phyloP scores from a whole-genome alignment of 805 yeast genomes.

The Candida takata region DNA sequence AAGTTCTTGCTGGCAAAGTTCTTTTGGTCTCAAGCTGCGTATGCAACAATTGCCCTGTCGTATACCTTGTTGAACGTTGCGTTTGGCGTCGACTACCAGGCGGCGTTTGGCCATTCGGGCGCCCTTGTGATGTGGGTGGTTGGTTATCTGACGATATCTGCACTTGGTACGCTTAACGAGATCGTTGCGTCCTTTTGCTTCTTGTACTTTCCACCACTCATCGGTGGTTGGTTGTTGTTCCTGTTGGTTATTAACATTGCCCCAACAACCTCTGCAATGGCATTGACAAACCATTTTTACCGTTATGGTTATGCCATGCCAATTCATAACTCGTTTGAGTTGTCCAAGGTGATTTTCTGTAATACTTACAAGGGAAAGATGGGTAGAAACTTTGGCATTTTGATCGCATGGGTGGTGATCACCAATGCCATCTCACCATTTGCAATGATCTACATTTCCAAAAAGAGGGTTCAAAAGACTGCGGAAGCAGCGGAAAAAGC shows the following conservation, averaged over 20 bases:
- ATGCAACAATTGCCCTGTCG: slow-evolving; percentile 48
- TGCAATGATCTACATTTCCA: slow-evolving; percentile 26
- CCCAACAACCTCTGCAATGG: slow-evolving; percentile 55
- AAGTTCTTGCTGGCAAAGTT: slow-evolving; percentile 38
- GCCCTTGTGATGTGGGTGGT: slow-evolving; percentile 65
- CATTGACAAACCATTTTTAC: slow-evolving; percentile 18
- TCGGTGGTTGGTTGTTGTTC: slow-evolving; percentile 63
- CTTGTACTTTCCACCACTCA: slow-evolving; percentile 48
- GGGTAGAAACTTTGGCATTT: slow-evolving; percentile 54
- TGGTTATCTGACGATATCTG: slow-evolving; percentile 49
- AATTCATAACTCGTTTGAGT: slow-evolving; percentile 55
- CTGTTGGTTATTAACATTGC: slow-evolving; percentile 57
- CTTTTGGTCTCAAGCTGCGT: slow-evolving; percentile 41
- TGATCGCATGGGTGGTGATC: slow-evolving; percentile 53
- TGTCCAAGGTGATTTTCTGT: slow-evolving; percentile 51
- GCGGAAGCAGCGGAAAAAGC: slow-evolving; percentile 7
- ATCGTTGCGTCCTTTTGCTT: slow-evolving; percentile 43
- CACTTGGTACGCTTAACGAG: slow-evolving; percentile 65
- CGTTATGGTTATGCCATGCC: slow-evolving; percentile 60
- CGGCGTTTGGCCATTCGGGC: slow-evolving; percentile 58
- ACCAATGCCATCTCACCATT: slow-evolving; percentile 37
- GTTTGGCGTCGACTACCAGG: slow-evolving; percentile 50
- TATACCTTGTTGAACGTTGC: slow-evolving; percentile 57
- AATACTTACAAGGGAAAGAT: slow-evolving; percentile 47
- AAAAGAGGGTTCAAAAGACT: slow-evolving; percentile 8